These are phyloP conservation scores for Stagonosporopsis vannaccii DNA, from an alignment of 2,329 filamentous ascomycete species.

Conservation along the genomic window DNA sequence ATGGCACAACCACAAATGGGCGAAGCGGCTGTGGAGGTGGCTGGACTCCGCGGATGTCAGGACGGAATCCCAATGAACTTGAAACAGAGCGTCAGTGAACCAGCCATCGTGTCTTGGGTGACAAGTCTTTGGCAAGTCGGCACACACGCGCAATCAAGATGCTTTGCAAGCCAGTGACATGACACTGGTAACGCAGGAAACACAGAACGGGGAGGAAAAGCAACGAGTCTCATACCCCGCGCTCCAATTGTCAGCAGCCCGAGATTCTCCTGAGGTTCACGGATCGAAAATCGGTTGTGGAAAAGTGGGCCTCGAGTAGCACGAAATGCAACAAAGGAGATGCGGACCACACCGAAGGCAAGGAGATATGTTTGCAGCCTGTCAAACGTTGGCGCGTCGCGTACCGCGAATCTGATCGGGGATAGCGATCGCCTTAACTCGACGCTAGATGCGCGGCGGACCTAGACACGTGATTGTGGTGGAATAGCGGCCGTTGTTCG, in stretches of 20 bases:
- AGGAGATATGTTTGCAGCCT: constrained; percentile 31
- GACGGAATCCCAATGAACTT: constrained; percentile 7
- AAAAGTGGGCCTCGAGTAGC: constrained; percentile 18
- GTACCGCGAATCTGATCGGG: constrained; percentile 23
- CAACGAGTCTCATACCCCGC: constrained; percentile 11
- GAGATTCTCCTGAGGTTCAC: constrained; percentile 15
- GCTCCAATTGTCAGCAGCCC: constrained; percentile 13
- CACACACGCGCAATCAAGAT: constrained; percentile 8
- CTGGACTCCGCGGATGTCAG: constrained; percentile 1
- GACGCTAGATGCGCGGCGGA: constrained; percentile 17
- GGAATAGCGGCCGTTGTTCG: constrained; percentile 23
- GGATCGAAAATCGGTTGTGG: constrained; percentile 10
- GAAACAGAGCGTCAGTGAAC: constrained; percentile 10
- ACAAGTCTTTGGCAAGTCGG: constrained; percentile 10
- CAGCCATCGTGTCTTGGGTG: constrained; percentile 5
- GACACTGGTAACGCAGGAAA: constrained; percentile 13
- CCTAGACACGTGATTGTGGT: constrained; percentile 19
- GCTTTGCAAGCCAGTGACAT: constrained; percentile 2
- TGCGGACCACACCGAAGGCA: constrained; percentile 21
- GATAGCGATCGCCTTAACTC: constrained; percentile 17
- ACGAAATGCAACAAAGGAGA: constrained; percentile 31
- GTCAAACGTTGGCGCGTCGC: constrained; percentile 20
- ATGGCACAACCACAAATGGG: not conserved
- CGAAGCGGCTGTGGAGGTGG: constrained; percentile 1
- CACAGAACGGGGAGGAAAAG: constrained; percentile 12